phyloP scores from a whole-genome alignment of 371 early-diverging fungal genomes.

The Blakeslea trispora region DNA sequence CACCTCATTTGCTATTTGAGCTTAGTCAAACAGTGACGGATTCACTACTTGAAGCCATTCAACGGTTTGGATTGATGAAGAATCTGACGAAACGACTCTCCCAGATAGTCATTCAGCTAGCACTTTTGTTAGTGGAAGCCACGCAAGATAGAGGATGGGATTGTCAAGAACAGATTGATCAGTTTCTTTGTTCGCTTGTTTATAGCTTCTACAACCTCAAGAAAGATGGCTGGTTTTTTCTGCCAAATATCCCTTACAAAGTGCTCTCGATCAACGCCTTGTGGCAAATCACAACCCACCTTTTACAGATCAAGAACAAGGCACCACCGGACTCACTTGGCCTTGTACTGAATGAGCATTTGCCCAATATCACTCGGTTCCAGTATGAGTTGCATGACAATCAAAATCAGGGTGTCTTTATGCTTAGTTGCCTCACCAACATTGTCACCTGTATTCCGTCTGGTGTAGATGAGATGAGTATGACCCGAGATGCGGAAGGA shows the following conservation, averaged over 20 bases:
- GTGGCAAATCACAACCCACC: constrained; percentile 32
- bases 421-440: constrained; percentile 37
- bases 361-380: constrained; percentile 30
- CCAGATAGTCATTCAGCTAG: constrained; percentile 44
- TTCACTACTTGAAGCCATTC: constrained; percentile 28
- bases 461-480: constrained; percentile 17
- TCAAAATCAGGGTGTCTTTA: constrained; percentile 37
- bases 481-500: constrained; percentile 9
- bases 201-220: constrained; percentile 7
- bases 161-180: constrained; percentile 24
- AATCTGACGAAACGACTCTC: constrained; percentile 45
- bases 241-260: constrained; percentile 54
- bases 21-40: constrained; percentile 33
- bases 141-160: constrained; percentile 1
- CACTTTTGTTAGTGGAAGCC: constrained; percentile 32
- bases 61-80: constrained; percentile 19
- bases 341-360: constrained; percentile 16
- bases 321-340: constrained; percentile 1
- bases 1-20: constrained; percentile 13
- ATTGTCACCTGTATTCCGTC: constrained; percentile 33
- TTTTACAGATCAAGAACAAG: constrained; percentile 23
- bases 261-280: constrained; percentile 41
- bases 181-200: constrained; percentile 14
- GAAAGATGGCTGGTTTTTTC: constrained; percentile 44
- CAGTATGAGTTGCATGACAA: constrained; percentile 25